A percentile compares a stretch with the other conserved stretches of the same genome.
Evolutionary conservation across 2,329 filamentous ascomycete species (phyloP).

Genomic region (Fusarium setosum): DNA sequence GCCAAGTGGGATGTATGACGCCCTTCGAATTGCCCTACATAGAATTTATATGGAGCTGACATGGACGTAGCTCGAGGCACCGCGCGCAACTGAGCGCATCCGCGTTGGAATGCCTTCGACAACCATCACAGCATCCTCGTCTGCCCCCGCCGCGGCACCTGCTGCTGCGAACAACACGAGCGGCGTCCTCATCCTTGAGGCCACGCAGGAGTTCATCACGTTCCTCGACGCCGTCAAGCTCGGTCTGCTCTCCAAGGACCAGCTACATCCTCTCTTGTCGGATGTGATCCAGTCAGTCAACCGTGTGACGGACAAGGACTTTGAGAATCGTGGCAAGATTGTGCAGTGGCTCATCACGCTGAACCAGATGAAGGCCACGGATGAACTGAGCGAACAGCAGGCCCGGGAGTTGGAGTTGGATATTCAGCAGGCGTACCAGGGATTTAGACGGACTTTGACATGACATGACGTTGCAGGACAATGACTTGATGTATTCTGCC

Average conservation of each 20-base stretch:
- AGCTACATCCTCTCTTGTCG: slow-evolving; percentile 92
- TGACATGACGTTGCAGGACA: slow-evolving; percentile 41
- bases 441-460: slow-evolving; percentile 84
- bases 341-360: slow-evolving; percentile 97
- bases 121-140: slow-evolving; percentile 68
- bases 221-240: slow-evolving; percentile 95
- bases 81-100: slow-evolving; percentile 91
- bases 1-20: slow-evolving; percentile 83
- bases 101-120: slow-evolving; percentile 94
- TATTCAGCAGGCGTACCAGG: slow-evolving; percentile 93
- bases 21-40: accelerated
- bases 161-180: slow-evolving; percentile 61
- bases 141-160: slow-evolving; percentile 56
- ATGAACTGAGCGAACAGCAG: slow-evolving; percentile 89
- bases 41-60: not conserved
- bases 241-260: slow-evolving; percentile 92
- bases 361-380: slow-evolving; percentile 97
- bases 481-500: not conserved
- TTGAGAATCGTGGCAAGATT: slow-evolving; percentile 95
- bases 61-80: slow-evolving; percentile 81
- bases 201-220: slow-evolving; percentile 98
- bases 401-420: slow-evolving; percentile 91
- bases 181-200: slow-evolving; percentile 81
- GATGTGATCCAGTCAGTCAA: slow-evolving; percentile 98
- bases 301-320: slow-evolving; percentile 94